Conservation (phyloP, 805 yeast genomes). For the Candida insectorum region DNA sequence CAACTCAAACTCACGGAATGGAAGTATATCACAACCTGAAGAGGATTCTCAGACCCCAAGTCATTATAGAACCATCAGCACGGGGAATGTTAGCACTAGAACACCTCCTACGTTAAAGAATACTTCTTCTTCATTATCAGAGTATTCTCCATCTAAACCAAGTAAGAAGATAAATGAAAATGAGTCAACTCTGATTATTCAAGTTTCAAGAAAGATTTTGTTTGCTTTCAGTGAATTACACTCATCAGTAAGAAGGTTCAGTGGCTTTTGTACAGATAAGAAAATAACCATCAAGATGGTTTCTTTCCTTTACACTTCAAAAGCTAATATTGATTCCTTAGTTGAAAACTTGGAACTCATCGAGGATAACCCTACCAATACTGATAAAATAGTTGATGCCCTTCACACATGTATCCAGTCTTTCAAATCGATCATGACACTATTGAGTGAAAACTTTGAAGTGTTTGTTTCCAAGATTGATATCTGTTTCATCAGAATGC, state of each 20-base stretch:
- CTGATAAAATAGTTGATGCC: conserved; percentile 26
- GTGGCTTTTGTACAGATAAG: conserved; percentile 57
- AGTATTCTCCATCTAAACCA: conserved; percentile 3
- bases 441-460: conserved; percentile 46
- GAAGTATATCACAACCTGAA: conserved; percentile 6
- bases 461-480: conserved; percentile 56
- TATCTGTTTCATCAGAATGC: conserved; percentile 60
- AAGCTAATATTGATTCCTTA: conserved; percentile 52
- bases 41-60: not conserved
- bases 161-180: conserved; percentile 7
- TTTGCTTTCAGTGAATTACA: conserved; percentile 66
- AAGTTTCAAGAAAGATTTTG: conserved; percentile 56
- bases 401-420: conserved; percentile 37
- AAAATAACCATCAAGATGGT: conserved; percentile 53
- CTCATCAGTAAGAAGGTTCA: conserved; percentile 52
- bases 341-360: conserved; percentile 54
- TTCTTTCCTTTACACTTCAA: conserved; percentile 47
- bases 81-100: conserved; percentile 2
- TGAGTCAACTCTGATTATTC: conserved; percentile 25
- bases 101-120: conserved; percentile 9
- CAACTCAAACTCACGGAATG: conserved; percentile 10
- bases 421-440: conserved; percentile 49
- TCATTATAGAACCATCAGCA: conserved; percentile 5
- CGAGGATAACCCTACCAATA: conserved; percentile 30
- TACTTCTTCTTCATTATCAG: not conserved